Evolutionary conservation across 768 basidiomycete species (phyloP).

Genomic region (Cyclocybe cylindracea): DNA sequence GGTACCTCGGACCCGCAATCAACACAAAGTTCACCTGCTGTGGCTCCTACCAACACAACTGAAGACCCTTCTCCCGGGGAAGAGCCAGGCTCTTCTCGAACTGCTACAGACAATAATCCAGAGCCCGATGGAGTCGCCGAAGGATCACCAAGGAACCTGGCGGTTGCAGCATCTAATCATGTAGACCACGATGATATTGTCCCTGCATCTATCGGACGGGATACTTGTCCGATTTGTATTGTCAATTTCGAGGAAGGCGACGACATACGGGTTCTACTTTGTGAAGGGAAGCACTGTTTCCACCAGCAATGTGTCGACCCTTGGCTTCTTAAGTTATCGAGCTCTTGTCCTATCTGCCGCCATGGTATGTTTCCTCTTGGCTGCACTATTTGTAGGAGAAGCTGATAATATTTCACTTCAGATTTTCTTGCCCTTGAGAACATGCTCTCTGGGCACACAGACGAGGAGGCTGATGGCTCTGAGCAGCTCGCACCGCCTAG

Average conservation of each 20-base stretch:
- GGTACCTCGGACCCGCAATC: not conserved
- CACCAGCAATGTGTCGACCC: conserved; percentile 91
- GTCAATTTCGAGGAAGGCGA: conserved; percentile 94
- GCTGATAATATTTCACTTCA: conserved; percentile 17
- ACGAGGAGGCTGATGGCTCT: conserved; percentile 21
- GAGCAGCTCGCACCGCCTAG: conserved; percentile 2
- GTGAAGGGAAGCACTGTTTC: conserved; percentile 89
- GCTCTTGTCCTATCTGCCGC: conserved; percentile 90
- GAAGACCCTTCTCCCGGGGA: not conserved
- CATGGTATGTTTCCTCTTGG: conserved; percentile 58
- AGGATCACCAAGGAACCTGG: conserved; percentile 11
- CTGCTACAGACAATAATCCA: not conserved
- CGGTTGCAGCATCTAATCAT: conserved; percentile 5
- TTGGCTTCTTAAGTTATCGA: conserved; percentile 89
- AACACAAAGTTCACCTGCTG: not conserved
- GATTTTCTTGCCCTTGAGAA: conserved; percentile 64
- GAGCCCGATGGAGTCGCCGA: conserved; percentile 17
- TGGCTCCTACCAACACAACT: not conserved
- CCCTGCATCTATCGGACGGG: conserved; percentile 70
- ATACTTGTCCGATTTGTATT: conserved; percentile 95
- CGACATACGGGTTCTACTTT: conserved; percentile 86
- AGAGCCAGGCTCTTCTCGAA: not conserved
- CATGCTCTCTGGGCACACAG: conserved; percentile 41
- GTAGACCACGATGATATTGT: conserved; percentile 39
- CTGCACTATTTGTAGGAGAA: not conserved